phyloP scores from a whole-genome alignment of 441 rosid species.

The Adansonia gregorii region DNA sequence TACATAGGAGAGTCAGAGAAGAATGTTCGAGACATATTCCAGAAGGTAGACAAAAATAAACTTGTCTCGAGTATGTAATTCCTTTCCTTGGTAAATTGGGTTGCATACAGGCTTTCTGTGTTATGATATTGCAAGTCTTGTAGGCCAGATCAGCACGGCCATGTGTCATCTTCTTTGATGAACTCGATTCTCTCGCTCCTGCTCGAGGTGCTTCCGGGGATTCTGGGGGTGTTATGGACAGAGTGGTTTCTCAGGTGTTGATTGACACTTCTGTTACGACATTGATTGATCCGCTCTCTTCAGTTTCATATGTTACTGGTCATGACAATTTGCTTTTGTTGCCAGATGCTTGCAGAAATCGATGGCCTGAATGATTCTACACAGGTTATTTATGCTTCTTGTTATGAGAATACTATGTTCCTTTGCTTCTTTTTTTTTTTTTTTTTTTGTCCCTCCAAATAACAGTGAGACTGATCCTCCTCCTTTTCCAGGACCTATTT shows the following conservation, averaged over 20 bases:
- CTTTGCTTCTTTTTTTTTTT: conserved; percentile 17
- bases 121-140: conserved; percentile 27
- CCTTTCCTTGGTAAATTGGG: conserved; percentile 8
- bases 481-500: conserved; percentile 66
- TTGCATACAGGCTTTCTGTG: conserved; percentile 6
- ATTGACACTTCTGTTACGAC: conserved; percentile 31
- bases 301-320: conserved; percentile 22
- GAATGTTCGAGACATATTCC: conserved; percentile 91
- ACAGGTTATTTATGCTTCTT: conserved; percentile 49
- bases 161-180: conserved; percentile 97
- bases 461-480: neutral
- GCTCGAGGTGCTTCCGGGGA: conserved; percentile 98
- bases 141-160: conserved; percentile 98
- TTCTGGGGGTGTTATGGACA: conserved; percentile 98
- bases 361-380: conserved; percentile 88
- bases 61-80: conserved; percentile 1
- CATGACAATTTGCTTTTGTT: conserved; percentile 18
- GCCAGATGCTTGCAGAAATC: conserved; percentile 96
- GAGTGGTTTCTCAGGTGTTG: conserved; percentile 91
- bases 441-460: neutral
- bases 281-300: conserved; percentile 16
- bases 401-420: conserved; percentile 3
- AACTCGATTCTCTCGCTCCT: conserved; percentile 98
- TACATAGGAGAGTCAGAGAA: conserved; percentile 98
- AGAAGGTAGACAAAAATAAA: conserved; percentile 57